A percentile compares a stretch with the other conserved stretches of the same genome.
phyloP scores from a whole-genome alignment of 1,284 basidiomycete genomes.

The Ustilago curta region DNA sequence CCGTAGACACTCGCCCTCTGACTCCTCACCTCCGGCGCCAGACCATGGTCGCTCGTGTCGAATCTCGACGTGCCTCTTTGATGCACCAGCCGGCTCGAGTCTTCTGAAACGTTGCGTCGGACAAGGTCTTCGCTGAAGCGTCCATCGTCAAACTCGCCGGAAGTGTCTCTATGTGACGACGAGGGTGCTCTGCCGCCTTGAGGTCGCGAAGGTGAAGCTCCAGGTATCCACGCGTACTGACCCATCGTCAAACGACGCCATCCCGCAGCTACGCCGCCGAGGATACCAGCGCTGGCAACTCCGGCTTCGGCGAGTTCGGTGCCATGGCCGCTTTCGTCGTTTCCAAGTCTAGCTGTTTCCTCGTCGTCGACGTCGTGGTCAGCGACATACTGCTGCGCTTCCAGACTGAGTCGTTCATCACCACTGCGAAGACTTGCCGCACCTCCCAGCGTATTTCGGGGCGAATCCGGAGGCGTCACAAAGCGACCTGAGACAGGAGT shows the following conservation, averaged over 20 bases:
- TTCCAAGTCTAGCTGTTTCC: not conserved
- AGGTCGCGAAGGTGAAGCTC: constrained; percentile 9
- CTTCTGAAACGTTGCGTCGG: constrained; percentile 21
- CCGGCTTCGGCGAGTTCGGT: constrained; percentile 17
- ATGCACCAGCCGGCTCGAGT: constrained; percentile 26
- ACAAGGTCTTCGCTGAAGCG: constrained; percentile 24
- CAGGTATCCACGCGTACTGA: constrained; percentile 48
- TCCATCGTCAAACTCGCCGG: constrained; percentile 27
- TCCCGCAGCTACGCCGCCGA: constrained; percentile 52
- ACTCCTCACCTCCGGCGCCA: constrained; percentile 45
- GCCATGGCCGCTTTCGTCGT: constrained; percentile 3
- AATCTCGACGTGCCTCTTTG: constrained; percentile 19
- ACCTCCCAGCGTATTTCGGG: constrained; percentile 11
- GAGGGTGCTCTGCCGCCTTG: constrained; percentile 4
- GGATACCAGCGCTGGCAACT: constrained; percentile 40
- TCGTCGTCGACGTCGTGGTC: constrained; percentile 14
- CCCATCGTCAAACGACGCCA: constrained; percentile 57
- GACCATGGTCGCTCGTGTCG: constrained; percentile 29
- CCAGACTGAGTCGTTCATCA: constrained; percentile 8
- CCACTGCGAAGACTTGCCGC: not conserved
- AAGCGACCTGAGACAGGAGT: constrained; percentile 9
- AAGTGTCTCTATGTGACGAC: constrained; percentile 21
- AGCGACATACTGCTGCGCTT: constrained; percentile 8
- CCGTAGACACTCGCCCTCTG: constrained; percentile 49
- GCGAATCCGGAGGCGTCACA: constrained; percentile 34